Percentiles rank a stretch among this genome's conserved stretches.
Conservation (phyloP, 208 protist species). For the Novymonas esmeraldas region DNA sequence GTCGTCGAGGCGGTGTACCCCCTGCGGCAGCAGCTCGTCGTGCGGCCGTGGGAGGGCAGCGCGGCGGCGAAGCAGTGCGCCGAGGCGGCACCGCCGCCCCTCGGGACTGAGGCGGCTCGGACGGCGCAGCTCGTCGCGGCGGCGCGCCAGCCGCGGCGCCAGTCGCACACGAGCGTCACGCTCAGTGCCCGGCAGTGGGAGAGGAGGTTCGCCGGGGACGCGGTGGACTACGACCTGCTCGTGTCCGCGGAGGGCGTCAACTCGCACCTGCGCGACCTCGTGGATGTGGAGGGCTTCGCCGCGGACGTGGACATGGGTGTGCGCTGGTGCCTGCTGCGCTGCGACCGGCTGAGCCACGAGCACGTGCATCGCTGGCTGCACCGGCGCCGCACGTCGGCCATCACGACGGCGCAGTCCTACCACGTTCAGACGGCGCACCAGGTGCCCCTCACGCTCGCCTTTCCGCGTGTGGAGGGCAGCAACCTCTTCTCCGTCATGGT, state of each 20-base stretch:
- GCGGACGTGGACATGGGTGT: slow-evolving; percentile 75
- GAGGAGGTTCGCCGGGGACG: slow-evolving; percentile 61
- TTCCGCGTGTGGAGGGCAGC: slow-evolving; percentile 59
- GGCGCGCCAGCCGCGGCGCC: slow-evolving; percentile 13
- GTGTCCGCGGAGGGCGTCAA: slow-evolving; percentile 81
- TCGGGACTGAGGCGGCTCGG: not conserved
- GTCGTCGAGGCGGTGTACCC: slow-evolving; percentile 83
- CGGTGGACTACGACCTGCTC: slow-evolving; percentile 86
- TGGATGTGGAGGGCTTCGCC: slow-evolving; percentile 87
- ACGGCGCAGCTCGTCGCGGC: slow-evolving; percentile 17
- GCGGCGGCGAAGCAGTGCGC: slow-evolving; percentile 7
- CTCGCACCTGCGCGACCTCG: slow-evolving; percentile 77
- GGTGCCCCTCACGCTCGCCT: slow-evolving; percentile 70
- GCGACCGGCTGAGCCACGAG: slow-evolving; percentile 39
- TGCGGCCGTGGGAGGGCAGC: slow-evolving; percentile 59
- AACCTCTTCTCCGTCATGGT: slow-evolving; percentile 84
- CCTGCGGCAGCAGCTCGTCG: slow-evolving; percentile 72
- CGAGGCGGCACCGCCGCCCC: not conserved
- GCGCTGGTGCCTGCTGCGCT: slow-evolving; percentile 78
- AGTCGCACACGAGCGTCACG: slow-evolving; percentile 69
- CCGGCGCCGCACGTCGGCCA: slow-evolving; percentile 35
- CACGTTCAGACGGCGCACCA: slow-evolving; percentile 61
- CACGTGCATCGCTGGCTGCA: slow-evolving; percentile 91
- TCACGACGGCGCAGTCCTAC: slow-evolving; percentile 38
- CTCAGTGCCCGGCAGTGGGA: slow-evolving; percentile 79